Conservation (phyloP, 192 early-diverging fungal genomes). For the Helicostylum pulchrum region DNA sequence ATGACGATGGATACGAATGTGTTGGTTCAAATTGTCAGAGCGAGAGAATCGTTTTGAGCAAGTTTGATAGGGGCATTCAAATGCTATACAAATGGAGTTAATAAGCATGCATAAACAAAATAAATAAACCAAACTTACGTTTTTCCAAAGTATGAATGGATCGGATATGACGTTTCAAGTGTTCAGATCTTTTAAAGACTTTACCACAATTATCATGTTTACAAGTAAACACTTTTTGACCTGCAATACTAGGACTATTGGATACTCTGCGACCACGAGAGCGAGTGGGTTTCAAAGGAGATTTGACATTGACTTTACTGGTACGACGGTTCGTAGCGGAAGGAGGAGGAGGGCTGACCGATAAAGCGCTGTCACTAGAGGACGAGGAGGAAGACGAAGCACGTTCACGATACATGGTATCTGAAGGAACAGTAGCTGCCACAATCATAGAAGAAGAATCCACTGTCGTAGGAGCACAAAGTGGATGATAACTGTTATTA, state of each 20-base stretch:
- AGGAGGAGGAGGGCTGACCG: background rate
- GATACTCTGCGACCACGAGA: conserved; percentile 52
- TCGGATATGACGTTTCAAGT: conserved; percentile 57
- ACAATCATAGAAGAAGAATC: background rate
- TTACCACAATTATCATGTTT: conserved; percentile 52
- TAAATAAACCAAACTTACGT: conserved; percentile 42
- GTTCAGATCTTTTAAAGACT: conserved; percentile 57
- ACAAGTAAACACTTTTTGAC: conserved; percentile 52
- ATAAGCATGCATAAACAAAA: too few species aligned
- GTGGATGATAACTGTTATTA: background rate
- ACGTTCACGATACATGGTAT: conserved; percentile 3
- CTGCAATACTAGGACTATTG: conserved; percentile 42
- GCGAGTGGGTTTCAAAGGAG: conserved; percentile 22
- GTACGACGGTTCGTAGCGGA: background rate
- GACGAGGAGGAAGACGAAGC: conserved; percentile 10
- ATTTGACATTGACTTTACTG: background rate
- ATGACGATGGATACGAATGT: conserved; percentile 56
- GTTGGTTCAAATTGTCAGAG: conserved; percentile 57
- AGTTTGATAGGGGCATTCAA: conserved; percentile 49
- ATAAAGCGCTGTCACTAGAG: conserved; percentile 7
- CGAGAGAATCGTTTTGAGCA: conserved; percentile 59
- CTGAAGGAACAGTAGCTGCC: background rate
- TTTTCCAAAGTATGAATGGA: conserved; percentile 60
- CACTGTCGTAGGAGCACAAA: background rate
- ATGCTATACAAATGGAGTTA: conserved; percentile 34